These are phyloP conservation scores for Leptomonas seymouri DNA, from an alignment of 208 protist species.

Conservation along the genomic window DNA sequence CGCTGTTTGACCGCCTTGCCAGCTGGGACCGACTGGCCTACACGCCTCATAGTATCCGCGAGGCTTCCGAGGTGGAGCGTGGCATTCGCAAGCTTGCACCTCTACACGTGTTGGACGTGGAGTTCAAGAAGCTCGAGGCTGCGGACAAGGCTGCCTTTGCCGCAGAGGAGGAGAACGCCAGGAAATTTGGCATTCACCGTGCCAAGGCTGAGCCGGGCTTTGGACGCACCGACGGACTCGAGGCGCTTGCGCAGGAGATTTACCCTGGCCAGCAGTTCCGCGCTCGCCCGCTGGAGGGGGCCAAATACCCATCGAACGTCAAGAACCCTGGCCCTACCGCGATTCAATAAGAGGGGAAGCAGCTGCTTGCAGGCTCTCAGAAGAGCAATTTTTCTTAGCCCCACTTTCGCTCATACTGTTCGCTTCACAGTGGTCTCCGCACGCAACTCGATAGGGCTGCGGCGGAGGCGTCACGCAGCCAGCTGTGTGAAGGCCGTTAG, in stretches of 20 bases:
- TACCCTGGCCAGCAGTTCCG: slow-evolving; percentile 94
- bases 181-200: slow-evolving; percentile 86
- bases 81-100: slow-evolving; percentile 57
- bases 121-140: slow-evolving; percentile 71
- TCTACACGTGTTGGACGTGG: slow-evolving; percentile 78
- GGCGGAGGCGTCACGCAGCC: no score
- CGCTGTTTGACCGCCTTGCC: slow-evolving; percentile 86
- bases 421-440: no score
- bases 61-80: slow-evolving; percentile 77
- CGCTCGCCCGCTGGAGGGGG: slow-evolving; percentile 80
- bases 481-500: no score
- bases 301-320: slow-evolving; percentile 85
- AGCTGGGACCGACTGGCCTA: slow-evolving; percentile 90
- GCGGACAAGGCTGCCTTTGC: slow-evolving; percentile 85
- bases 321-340: slow-evolving; percentile 85
- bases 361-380: not conserved
- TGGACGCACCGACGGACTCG: slow-evolving; percentile 87
- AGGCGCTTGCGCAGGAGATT: slow-evolving; percentile 91
- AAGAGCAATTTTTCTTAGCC: not conserved
- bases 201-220: slow-evolving; percentile 92
- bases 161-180: slow-evolving; percentile 87
- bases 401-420: slow-evolving; percentile 4
- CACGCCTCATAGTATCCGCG: slow-evolving; percentile 77
- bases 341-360: slow-evolving; percentile 60
- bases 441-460: no score